A percentile compares a stretch with the other conserved stretches of the same genome.
Conservation (phyloP, 73 alveolate genomes). For the Paramecium primaurelia region DNA sequence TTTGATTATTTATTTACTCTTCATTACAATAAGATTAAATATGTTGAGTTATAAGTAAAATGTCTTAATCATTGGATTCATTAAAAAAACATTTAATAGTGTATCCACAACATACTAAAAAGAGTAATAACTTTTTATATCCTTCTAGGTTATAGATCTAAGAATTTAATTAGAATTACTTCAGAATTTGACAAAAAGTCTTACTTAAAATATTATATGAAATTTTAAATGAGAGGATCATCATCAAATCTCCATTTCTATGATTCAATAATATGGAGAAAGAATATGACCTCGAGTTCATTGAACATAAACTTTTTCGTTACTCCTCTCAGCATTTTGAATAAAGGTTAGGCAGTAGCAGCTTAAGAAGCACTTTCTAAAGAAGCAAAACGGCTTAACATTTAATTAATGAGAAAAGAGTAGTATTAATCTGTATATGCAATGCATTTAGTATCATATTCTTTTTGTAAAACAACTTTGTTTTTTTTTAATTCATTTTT, state of each 20-base stretch:
- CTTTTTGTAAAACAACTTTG: not conserved
- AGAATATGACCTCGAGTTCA: constrained; percentile 51
- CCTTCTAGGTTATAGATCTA: not conserved
- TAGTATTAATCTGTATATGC: constrained; percentile 47
- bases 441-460: constrained; percentile 41
- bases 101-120: constrained; percentile 40
- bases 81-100: constrained; percentile 47
- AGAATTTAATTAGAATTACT: not conserved
- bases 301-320: constrained; percentile 52
- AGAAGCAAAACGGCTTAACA: constrained; percentile 43
- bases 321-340: constrained; percentile 55
- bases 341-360: constrained; percentile 56
- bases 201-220: constrained; percentile 7
- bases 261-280: constrained; percentile 31
- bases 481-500: not conserved
- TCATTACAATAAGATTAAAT: constrained; percentile 1
- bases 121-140: constrained; percentile 34
- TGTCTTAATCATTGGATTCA: constrained; percentile 32
- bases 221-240: constrained; percentile 32
- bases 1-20: not conserved
- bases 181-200: constrained; percentile 51
- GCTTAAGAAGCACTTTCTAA: constrained; percentile 40
- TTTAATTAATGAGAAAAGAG: constrained; percentile 12
- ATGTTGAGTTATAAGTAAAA: not conserved
- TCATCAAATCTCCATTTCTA: constrained; percentile 54